Base-by-base conservation (phyloP, 495 filamentous ascomycete species). In the Aspergillus funiculosus region DNA sequence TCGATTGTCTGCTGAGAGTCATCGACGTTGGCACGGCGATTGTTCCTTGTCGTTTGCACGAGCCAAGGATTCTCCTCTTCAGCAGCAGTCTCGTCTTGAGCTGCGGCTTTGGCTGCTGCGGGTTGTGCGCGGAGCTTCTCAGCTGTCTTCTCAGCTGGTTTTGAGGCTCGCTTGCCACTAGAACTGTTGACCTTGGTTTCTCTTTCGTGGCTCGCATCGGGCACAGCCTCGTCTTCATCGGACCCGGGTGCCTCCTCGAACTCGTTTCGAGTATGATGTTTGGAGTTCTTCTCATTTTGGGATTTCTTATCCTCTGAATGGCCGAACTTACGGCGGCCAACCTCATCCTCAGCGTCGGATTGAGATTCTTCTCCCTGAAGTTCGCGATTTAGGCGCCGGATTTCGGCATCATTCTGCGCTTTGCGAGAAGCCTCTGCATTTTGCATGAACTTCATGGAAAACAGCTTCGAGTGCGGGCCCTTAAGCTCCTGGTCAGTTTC, bases 361-460 rank as follows among this genome's bases (percentile, higher is more conserved):
- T 77, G 64, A 6, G 69, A 69, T 5, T 76, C 78, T 27, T 77
- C 74, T 2, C 73, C 72, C 34, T 66, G 79, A 1, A 95, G 68
- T 25, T 94, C 86, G 48, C 79, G 78, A 28, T 85, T 78, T 19
- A 97, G 75, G 39, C 77, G 68, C 46, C 83, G 80, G n/a, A 92
- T 67, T 29, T 86, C 78, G 28, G 85, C 83, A 55, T 95, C 87
- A 43, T 96, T 97, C 48, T 80, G 72, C 41, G 80, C 79, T 58
- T 82, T 89, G 51, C 77, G 77, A 28, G 78, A 70, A 8, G 81
- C 85, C 50, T 96, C 89, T 9, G 88, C 89, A 30, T 81, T 87
- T 51, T 82, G 79, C 92, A 98, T 98, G 58, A 97, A 98, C 54
- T 85, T 83, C 85, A 94, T 85, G 20, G 74, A 73, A 53, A 79